Evolutionary conservation across 768 basidiomycete genomes (phyloP), one percentile per base, ranked within the genome.

Genomic region (Dendrothele bispora): DNA sequence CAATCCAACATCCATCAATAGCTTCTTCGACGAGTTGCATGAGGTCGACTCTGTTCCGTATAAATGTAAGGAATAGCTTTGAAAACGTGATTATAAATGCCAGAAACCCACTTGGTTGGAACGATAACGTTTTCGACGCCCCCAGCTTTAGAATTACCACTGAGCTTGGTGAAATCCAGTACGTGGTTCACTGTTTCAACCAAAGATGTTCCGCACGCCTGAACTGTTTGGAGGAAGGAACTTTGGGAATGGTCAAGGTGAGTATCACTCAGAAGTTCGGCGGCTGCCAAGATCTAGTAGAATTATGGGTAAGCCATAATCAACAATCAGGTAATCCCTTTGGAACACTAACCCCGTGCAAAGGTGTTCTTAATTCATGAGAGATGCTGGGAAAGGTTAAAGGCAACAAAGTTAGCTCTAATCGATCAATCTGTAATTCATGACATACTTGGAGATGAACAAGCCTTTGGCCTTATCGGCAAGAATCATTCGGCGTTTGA

Each of bases 161-260:
- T 93, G 20, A 95, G 76, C 61, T 98, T 98, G 25, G 93, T 95
- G 60, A 95, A 98, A 63, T 98, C 95, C 22, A 98, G 72, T 5
- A 98, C 95, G 56, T 98, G 95, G 60, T 97, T 97, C 40, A 98
- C 93, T 1, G 94, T 95, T 70, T 98, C 95, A 34, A 95, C 91
- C 1, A 98, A 77, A 1, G 91, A 92, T n/a, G 88, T 95, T 12
- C 93, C 94, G 60, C 94, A 97, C 5, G 91, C 93, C 63, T 94
- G 89, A 1, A 97, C 90, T 0, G 95, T 97, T 60, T 93, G 88
- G 41, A 97, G 69, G 71, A 93, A 95, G 0, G 93, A 91, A 8
- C 72, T 62, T 63, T 98, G 95, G 11, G 84, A 83, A 39, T 88
- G 83, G 58, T 83, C 87, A 26, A 98, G 70, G n/a, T 76, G 60